phyloP scores from a whole-genome alignment of 2,329 filamentous ascomycete species.

The Colletotrichum navitas region DNA sequence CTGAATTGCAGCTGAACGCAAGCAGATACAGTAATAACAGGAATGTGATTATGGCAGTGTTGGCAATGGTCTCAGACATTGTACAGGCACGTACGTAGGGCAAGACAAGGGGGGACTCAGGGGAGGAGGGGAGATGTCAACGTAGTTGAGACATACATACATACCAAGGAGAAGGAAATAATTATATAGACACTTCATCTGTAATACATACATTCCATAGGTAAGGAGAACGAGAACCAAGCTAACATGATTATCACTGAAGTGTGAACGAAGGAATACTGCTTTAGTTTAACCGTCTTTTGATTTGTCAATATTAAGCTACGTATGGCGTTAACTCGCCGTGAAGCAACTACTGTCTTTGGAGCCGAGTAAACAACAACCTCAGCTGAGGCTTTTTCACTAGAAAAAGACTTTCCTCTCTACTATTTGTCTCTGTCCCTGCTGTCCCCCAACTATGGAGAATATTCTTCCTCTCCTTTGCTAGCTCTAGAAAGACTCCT shows the following conservation, averaged over 20 bases:
- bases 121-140: not conserved
- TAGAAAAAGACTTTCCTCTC: constrained; percentile 5
- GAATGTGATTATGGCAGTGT: not conserved
- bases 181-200: not conserved
- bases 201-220: not conserved
- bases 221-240: not conserved
- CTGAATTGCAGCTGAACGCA: not conserved
- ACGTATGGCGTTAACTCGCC: constrained; percentile 21
- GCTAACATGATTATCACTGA: not conserved
- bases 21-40: constrained; percentile 7
- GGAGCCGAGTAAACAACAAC: constrained; percentile 12
- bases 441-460: not conserved
- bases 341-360: constrained; percentile 27
- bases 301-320: constrained; percentile 38
- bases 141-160: not conserved
- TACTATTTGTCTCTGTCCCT: not conserved
- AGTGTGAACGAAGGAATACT: not conserved
- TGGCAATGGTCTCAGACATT: not conserved
- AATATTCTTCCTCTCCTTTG: constrained; percentile 6
- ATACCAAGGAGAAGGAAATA: not conserved
- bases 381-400: constrained; percentile 13
- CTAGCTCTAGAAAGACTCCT: constrained; percentile 12
- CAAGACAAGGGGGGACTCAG: not conserved
- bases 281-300: constrained; percentile 21
- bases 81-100: constrained; percentile 2